A percentile compares a stretch with the other conserved stretches of the same genome.
phyloP scores from a whole-genome alignment of 2,329 filamentous ascomycete genomes.

The Stemphylium vesicarium region DNA sequence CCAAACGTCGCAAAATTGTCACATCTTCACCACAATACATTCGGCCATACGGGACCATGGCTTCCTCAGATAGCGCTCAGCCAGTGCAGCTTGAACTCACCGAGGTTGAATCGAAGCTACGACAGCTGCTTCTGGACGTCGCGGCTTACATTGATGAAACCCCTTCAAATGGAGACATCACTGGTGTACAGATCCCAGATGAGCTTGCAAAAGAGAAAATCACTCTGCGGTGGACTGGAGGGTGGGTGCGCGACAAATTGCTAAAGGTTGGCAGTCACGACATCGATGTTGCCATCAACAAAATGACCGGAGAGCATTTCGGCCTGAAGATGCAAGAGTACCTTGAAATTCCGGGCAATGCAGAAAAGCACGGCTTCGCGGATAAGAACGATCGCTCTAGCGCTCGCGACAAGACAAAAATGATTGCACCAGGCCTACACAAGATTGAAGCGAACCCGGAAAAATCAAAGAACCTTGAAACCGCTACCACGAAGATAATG shows the following conservation, averaged over 20 bases:
- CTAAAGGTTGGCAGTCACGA: conserved; percentile 75
- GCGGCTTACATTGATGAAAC: conserved; percentile 68
- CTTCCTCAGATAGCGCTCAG: conserved; percentile 17
- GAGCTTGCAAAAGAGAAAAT: conserved; percentile 55
- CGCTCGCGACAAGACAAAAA: conserved; percentile 56
- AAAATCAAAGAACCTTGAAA: conserved; percentile 96
- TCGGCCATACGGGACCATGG: conserved; percentile 40
- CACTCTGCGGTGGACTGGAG: conserved; percentile 79
- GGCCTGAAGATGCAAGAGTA: conserved; percentile 72
- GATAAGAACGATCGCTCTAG: conserved; percentile 47
- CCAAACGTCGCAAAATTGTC: conserved; percentile 43
- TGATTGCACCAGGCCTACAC: conserved; percentile 74
- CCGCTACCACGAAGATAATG: conserved; percentile 83
- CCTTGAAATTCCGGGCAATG: conserved; percentile 65
- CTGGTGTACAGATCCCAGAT: conserved; percentile 50
- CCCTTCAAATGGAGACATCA: conserved; percentile 30
- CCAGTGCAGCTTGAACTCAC: conserved; percentile 64
- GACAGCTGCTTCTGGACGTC: conserved; percentile 81
- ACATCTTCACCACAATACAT: conserved; percentile 24
- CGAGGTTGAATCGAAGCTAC: conserved; percentile 73
- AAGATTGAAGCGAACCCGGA: conserved; percentile 92
- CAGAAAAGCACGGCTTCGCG: conserved; percentile 64
- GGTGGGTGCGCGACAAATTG: conserved; percentile 87
- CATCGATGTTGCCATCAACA: conserved; percentile 85
- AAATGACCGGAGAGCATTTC: conserved; percentile 81